Evolutionary conservation across 1,139 yeast species (phyloP), one percentile per base, ranked within the genome.

Genomic region (Magnusiomyces fungicola): DNA sequence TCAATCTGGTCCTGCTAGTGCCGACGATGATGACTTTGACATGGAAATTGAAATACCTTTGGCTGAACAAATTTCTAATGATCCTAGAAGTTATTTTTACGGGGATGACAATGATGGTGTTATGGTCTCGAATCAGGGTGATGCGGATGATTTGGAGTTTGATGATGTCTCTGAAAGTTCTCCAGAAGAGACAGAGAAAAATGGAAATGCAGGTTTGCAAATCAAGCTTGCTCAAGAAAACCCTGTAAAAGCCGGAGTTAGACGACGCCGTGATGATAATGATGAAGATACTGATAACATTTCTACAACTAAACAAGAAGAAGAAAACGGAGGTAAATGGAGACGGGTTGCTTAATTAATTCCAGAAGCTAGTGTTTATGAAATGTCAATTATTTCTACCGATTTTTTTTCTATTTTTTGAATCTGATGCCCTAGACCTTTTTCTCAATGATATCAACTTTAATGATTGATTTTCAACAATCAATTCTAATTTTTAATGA

Each of bases 241-340:
- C 16, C 29, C 12, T 16, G 12, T 23, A 2, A 23, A 21, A 6
- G 41, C 41, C 6, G 27, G 41, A 16, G 21, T 18, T 4, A 14
- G 41, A 3, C 24, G 27, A 21, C 41, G 27, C 6, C 41, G 41
- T 21, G 41, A 22, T 10, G 27, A 23, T 3, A 18, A 38, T n/a
- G 41, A 38, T 4, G 41, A 38, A 29, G 29, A 38, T n/a, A 29
- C 21, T 3, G 41, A 22, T 21, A 29, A 22, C 18, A 6, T 18
- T 36, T 14, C 10, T 19, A 22, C 14, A 16, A 14, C 10, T 4
- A 16, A 23, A 9, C 29, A 21, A 21, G 36, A 58, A 59, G 55
- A 58, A 61, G 56, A 66, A 63, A 51, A 66, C 58, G 49, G 30
- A 53, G 29, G 47, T 38, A 50, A 54, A 50, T 64, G 52, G 58